Conservation (phyloP, 352 stramenopile species). For the Phytopythium aichiense region DNA sequence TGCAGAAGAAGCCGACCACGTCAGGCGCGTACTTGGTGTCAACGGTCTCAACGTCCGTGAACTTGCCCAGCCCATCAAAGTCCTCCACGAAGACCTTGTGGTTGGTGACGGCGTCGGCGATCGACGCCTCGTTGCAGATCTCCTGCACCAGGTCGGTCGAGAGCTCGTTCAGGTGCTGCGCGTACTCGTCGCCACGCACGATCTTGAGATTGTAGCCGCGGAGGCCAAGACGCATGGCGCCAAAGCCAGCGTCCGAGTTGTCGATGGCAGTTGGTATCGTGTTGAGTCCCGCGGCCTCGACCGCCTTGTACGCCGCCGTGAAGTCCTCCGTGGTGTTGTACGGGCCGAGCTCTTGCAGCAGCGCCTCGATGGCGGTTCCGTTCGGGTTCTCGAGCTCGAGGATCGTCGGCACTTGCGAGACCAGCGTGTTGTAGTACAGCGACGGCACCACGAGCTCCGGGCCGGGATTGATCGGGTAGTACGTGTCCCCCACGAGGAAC, state of each 20-base stretch:
- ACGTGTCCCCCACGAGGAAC: not conserved
- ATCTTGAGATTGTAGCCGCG: slow-evolving; percentile 24
- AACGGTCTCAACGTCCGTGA: slow-evolving; percentile 12
- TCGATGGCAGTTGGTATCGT: slow-evolving; percentile 19
- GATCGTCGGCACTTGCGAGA: slow-evolving; percentile 3
- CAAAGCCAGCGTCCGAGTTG: slow-evolving; percentile 34
- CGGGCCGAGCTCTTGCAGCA: not conserved
- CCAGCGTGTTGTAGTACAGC: slow-evolving; percentile 1
- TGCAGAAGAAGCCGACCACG: slow-evolving; percentile 33
- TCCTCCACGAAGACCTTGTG: slow-evolving; percentile 22
- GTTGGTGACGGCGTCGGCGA: slow-evolving; percentile 12
- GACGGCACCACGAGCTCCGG: slow-evolving; percentile 1
- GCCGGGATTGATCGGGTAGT: slow-evolving; percentile 6
- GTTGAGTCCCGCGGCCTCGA: slow-evolving; percentile 18
- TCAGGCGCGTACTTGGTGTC: slow-evolving; percentile 24
- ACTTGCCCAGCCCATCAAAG: slow-evolving; percentile 16
- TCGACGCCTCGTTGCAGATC: slow-evolving; percentile 12
- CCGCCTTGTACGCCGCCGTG: slow-evolving; percentile 8
- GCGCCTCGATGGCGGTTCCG: not conserved
- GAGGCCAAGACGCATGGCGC: slow-evolving; percentile 19
- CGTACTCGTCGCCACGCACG: slow-evolving; percentile 14
- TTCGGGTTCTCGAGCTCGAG: slow-evolving; percentile 1
- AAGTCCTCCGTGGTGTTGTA: not conserved
- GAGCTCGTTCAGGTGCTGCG: slow-evolving; percentile 14
- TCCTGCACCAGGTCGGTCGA: slow-evolving; percentile 8